These are phyloP conservation scores for Pichia manshurica DNA, from an alignment of 805 yeast genomes.

Conservation along the genomic window DNA sequence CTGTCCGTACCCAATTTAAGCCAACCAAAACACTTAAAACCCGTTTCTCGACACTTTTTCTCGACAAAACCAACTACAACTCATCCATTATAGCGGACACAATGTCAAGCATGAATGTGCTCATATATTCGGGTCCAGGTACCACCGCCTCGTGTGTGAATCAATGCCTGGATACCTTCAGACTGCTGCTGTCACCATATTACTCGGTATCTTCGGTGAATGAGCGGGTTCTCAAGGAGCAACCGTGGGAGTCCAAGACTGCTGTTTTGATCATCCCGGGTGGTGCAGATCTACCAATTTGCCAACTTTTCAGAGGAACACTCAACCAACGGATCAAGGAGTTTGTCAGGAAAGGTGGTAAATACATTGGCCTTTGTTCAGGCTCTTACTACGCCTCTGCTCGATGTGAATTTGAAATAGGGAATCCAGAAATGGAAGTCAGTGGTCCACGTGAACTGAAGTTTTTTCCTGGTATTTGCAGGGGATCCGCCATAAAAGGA, in stretches of 20 bases:
- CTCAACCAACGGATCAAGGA: conserved; percentile 57
- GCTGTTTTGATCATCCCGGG: conserved; percentile 86
- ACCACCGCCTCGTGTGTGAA: conserved; percentile 82
- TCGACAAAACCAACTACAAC: not conserved
- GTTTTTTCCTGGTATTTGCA: conserved; percentile 75
- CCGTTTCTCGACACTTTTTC: too few species aligned
- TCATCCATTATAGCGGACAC: not conserved
- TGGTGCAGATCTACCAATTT: conserved; percentile 91
- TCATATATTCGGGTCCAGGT: conserved; percentile 75
- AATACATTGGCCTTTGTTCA: conserved; percentile 84
- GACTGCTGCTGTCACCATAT: conserved; percentile 72
- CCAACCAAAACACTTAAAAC: too few species aligned
- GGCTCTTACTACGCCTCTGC: conserved; percentile 85
- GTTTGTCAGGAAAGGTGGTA: conserved; percentile 75
- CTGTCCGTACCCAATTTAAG: too few species aligned
- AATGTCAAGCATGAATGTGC: conserved; percentile 52
- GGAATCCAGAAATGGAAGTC: conserved; percentile 66
- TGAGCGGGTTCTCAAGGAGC: conserved; percentile 55
- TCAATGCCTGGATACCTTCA: conserved; percentile 72
- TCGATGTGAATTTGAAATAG: conserved; percentile 79
- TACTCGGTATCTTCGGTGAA: conserved; percentile 79
- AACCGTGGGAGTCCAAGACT: conserved; percentile 86
- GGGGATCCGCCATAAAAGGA: conserved; percentile 80
- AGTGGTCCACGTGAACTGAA: conserved; percentile 77
- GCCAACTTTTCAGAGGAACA: conserved; percentile 62